Conservation (phyloP, 345 rosid species). For the Odontarrhena argentea region DNA sequence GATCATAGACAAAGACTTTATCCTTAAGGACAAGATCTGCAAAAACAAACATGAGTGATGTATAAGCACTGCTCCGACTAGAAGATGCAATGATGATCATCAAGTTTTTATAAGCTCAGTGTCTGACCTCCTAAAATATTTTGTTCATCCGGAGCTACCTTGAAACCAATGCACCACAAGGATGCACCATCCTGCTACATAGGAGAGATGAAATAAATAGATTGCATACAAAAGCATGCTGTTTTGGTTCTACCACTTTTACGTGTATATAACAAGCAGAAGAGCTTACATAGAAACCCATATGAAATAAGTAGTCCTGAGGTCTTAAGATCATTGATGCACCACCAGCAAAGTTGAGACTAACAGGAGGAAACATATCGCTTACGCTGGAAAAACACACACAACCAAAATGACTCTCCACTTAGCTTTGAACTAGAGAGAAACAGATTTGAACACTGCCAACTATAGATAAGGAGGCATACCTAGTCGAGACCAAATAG, state of each 20-base stretch:
- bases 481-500: conserved; percentile 78
- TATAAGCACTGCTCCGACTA: neutral
- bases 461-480: conserved; percentile 22
- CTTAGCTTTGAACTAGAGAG: conserved; percentile 6
- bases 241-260: conserved; percentile 8
- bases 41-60: conserved; percentile 21
- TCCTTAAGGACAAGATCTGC: conserved; percentile 94
- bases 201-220: neutral
- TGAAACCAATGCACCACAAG: conserved; percentile 93
- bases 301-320: conserved; percentile 78
- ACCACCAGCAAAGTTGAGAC: conserved; percentile 84
- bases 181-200: conserved; percentile 67
- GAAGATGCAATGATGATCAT: neutral
- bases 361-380: conserved; percentile 72
- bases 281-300: conserved; percentile 68
- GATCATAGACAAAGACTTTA: conserved; percentile 90
- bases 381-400: conserved; percentile 51
- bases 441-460: conserved; percentile 20
- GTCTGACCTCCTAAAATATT: conserved; percentile 88
- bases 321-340: conserved; percentile 83
- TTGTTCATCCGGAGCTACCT: conserved; percentile 56
- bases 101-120: neutral
- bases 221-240: neutral
- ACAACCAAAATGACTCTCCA: neutral
- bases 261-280: conserved; percentile 2